These are phyloP conservation scores for Paracoccidioides brasiliensis DNA, from an alignment of 2,329 filamentous ascomycete genomes.

Conservation along the genomic window DNA sequence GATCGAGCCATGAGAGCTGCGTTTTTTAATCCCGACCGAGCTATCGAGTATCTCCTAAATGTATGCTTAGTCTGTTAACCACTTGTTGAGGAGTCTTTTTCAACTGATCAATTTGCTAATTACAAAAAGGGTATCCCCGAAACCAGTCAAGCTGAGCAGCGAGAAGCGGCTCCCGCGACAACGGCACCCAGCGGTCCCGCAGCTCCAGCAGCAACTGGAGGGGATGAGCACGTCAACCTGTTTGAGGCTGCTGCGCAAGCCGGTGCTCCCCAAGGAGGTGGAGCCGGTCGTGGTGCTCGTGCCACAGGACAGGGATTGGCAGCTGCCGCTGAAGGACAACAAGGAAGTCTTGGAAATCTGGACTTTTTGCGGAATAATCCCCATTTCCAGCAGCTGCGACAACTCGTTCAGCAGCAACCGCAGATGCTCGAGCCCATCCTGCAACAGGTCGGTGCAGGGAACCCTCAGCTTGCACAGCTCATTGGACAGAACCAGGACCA, in stretches of 20 bases:
- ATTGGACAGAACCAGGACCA: conserved; percentile 88
- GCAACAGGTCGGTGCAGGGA: conserved; percentile 87
- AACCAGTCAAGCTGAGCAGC: conserved; percentile 59
- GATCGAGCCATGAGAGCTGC: conserved; percentile 91
- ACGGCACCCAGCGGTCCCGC: conserved; percentile 31
- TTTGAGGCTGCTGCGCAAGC: conserved; percentile 86
- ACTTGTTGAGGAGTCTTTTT: not conserved
- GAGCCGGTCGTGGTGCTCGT: conserved; percentile 21
- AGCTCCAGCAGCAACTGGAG: conserved; percentile 26
- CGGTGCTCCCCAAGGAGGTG: conserved; percentile 31
- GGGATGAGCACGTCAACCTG: conserved; percentile 62
- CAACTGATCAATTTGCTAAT: not conserved
- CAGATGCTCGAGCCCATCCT: conserved; percentile 98
- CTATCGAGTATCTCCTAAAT: conserved; percentile 86
- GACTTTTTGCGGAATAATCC: conserved; percentile 92
- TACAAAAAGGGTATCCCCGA: conserved; percentile 73
- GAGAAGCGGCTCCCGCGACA: conserved; percentile 28
- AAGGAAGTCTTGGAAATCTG: conserved; percentile 51
- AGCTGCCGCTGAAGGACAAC: conserved; percentile 11
- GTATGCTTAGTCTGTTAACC: conserved; percentile 37
- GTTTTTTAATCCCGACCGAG: conserved; percentile 92
- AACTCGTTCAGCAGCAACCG: conserved; percentile 93
- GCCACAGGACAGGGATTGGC: conserved; percentile 14
- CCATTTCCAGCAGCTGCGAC: conserved; percentile 93
- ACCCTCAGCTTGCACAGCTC: conserved; percentile 83